Percentiles rank a stretch among this genome's conserved stretches.
phyloP scores from a whole-genome alignment of 768 basidiomycete genomes.

The Lentinula detonsa region DNA sequence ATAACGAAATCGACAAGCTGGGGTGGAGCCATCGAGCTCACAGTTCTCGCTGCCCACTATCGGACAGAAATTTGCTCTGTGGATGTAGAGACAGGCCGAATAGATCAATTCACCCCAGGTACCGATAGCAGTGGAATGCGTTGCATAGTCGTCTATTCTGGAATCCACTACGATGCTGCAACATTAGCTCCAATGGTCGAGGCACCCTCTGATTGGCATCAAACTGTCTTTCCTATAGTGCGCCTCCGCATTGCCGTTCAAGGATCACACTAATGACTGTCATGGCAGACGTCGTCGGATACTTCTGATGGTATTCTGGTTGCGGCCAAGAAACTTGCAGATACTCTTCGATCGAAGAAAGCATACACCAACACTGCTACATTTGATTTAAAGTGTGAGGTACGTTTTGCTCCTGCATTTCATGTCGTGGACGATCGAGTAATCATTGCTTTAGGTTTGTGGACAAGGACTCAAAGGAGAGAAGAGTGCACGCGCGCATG shows the following conservation, averaged over 20 bases:
- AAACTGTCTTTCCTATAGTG: slow-evolving; percentile 70
- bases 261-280: slow-evolving; percentile 2
- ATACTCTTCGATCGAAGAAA: slow-evolving; percentile 64
- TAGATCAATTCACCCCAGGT: slow-evolving; percentile 72
- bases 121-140: slow-evolving; percentile 36
- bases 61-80: slow-evolving; percentile 82
- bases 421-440: background rate
- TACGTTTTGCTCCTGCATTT: slow-evolving; percentile 26
- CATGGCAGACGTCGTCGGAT: slow-evolving; percentile 20
- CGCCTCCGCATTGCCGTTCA: slow-evolving; percentile 13
- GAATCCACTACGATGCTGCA: slow-evolving; percentile 94
- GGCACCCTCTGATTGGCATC: slow-evolving; percentile 84
- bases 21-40: slow-evolving; percentile 95
- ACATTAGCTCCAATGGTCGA: slow-evolving; percentile 73
- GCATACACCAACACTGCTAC: slow-evolving; percentile 90
- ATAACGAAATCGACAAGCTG: slow-evolving; percentile 79
- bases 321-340: slow-evolving; percentile 69
- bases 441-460: slow-evolving; percentile 50
- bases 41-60: slow-evolving; percentile 79
- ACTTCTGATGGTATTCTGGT: slow-evolving; percentile 49
- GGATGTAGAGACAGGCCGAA: slow-evolving; percentile 88
- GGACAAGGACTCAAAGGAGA: slow-evolving; percentile 86
- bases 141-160: slow-evolving; percentile 85
- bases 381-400: slow-evolving; percentile 87
- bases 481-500: slow-evolving; percentile 88